phyloP scores from a whole-genome alignment of 148 eudicot genomes.

The Rhododendron mucronatum region DNA sequence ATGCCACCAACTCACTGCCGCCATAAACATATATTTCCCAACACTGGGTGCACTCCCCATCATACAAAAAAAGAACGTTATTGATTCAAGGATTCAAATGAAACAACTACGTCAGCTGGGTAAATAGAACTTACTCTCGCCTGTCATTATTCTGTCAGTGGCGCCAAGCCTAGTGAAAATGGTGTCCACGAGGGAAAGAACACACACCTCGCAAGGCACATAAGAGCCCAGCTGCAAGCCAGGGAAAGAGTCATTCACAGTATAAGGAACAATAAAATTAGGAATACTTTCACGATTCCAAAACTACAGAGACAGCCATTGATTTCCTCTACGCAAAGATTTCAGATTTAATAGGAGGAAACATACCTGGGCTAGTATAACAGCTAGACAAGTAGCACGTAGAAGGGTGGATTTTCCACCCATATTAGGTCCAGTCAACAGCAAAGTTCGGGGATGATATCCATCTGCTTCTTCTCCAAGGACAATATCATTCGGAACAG shows the following conservation, averaged over 20 bases:
- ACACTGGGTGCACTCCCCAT: background rate
- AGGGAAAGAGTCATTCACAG: slow-evolving; percentile 7
- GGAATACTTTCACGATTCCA: background rate
- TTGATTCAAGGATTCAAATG: background rate
- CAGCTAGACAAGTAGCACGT: slow-evolving; percentile 87
- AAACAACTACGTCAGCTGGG: slow-evolving; percentile 1
- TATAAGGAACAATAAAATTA: background rate
- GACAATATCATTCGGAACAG: slow-evolving; percentile 79
- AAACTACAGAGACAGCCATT: background rate
- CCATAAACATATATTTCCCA: background rate
- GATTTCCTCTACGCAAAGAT: background rate
- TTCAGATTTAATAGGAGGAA: slow-evolving; percentile 10
- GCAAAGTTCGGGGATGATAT: slow-evolving; percentile 59
- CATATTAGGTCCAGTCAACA: slow-evolving; percentile 99
- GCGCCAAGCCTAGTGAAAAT: slow-evolving; percentile 98
- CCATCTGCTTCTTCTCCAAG: slow-evolving; percentile 59
- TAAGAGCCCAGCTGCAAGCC: slow-evolving; percentile 84
- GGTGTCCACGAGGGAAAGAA: slow-evolving; percentile 76
- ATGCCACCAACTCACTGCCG: background rate
- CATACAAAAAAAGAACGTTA: background rate
- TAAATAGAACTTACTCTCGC: slow-evolving; percentile 76
- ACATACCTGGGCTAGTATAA: slow-evolving; percentile 86
- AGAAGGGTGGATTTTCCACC: slow-evolving; percentile 98
- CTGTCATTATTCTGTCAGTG: slow-evolving; percentile 94
- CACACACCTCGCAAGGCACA: slow-evolving; percentile 79